Evolutionary conservation across 129 eudicot species (phyloP).

Genomic region (Solidago caesia): DNA sequence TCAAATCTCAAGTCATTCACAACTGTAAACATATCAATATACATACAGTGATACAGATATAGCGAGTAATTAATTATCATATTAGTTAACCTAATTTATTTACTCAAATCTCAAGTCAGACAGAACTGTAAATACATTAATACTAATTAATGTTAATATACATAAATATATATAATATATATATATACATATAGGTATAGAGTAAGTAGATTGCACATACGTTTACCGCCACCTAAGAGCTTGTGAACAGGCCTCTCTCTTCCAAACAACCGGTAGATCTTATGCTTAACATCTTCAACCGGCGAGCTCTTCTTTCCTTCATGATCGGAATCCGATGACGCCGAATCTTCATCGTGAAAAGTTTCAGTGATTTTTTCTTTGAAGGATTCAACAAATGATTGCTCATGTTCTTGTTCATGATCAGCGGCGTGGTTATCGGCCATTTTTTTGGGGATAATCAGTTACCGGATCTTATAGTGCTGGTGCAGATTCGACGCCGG

Average conservation of each 20-base stretch:
- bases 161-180: neutral
- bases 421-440: conserved; percentile 63
- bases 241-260: conserved; percentile 63
- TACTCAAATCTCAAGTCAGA: neutral
- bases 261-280: conserved; percentile 64
- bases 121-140: neutral
- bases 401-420: conserved; percentile 39
- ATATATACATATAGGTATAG: neutral
- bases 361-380: conserved; percentile 73
- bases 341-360: conserved; percentile 48
- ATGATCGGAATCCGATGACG: conserved; percentile 63
- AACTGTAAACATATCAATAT: neutral
- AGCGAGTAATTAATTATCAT: no score
- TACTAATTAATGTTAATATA: no score
- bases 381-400: conserved; percentile 51
- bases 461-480: conserved; percentile 31
- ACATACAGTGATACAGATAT: no score
- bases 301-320: conserved; percentile 47
- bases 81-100: no score
- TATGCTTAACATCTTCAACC: conserved; percentile 43
- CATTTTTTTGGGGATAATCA: conserved; percentile 31
- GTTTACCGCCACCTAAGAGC: conserved; percentile 62
- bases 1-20: neutral
- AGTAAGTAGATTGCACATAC: conserved; percentile 30
- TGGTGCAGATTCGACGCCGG: conserved; percentile 35